A percentile compares a stretch with the other conserved stretches of the same genome.
phyloP scores from a whole-genome alignment of 2,329 filamentous ascomycete genomes.

The Exserohilum rostratum region DNA sequence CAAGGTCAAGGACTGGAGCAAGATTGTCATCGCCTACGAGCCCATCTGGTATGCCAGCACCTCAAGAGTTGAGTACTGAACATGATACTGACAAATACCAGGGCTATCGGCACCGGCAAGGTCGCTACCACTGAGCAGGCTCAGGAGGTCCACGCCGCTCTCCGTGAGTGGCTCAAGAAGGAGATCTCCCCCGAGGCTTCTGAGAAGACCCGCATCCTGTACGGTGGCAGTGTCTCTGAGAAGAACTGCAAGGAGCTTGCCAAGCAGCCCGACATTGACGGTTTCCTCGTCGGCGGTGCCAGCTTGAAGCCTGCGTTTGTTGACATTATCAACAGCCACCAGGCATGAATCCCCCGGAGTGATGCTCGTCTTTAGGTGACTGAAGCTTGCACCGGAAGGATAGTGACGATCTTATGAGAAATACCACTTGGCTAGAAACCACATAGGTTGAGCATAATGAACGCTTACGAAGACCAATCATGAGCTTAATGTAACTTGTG shows the following conservation, averaged over 20 bases:
- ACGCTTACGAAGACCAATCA: constrained; percentile 3
- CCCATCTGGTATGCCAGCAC: constrained; percentile 79
- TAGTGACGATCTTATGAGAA: constrained; percentile 4
- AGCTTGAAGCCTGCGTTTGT: constrained; percentile 93
- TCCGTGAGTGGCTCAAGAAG: constrained; percentile 82
- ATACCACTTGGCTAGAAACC: background rate
- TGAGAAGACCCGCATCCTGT: constrained; percentile 90
- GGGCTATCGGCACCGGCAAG: constrained; percentile 79
- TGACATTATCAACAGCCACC: constrained; percentile 70
- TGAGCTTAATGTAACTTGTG: background rate
- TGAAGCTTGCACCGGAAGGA: background rate
- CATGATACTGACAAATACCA: constrained; percentile 34
- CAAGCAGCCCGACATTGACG: constrained; percentile 94
- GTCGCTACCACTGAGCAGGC: constrained; percentile 52
- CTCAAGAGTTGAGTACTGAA: background rate
- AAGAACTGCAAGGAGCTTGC: constrained; percentile 96
- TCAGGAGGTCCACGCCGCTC: constrained; percentile 67
- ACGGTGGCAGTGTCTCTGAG: constrained; percentile 94
- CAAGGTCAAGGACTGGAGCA: constrained; percentile 83
- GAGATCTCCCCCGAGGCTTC: constrained; percentile 78
- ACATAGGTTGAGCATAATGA: constrained; percentile 11
- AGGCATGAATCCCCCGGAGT: constrained; percentile 47
- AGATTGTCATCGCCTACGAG: constrained; percentile 97
- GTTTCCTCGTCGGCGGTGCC: constrained; percentile 95
- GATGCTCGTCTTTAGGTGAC: constrained; percentile 46